Evolutionary conservation across 345 rosid genomes (phyloP), one percentile per base, ranked within the genome.

Genomic region (Lumnitzera racemosa): DNA sequence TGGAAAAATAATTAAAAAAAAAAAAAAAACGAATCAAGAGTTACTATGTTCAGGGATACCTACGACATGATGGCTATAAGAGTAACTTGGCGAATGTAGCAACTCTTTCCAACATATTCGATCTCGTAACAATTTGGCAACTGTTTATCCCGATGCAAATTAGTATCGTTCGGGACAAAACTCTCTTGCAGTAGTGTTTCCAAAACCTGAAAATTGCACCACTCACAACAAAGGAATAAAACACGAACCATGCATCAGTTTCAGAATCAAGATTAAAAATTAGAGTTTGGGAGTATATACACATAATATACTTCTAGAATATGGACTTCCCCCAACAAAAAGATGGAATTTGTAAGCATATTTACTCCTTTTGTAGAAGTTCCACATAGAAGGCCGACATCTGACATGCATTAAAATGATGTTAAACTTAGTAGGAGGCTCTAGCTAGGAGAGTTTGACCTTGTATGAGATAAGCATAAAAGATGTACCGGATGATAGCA

Each of bases 31-130:
- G 10, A 51, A 15, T 15, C 17, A 15, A 51, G 16, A 51, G 53
- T n/a, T 51, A 10, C 15, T 6, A 15, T 15, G 53, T 51, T 23
- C 27, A 17, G 11, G 50, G 24, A 46, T 67, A 91, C 98, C 94
- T 92, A 97, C 73, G 98, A 97, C 98, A 92, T 92, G 24, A 92
- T 61, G 61, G 80, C 67, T 66, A 89, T 84, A 55, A 92, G 79
- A 67, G 95, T 95, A 80, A 92, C 98, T 71, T 92, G 98, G 56
- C 95, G 98, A 67, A 92, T 85, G 71, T 92, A 92, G 73, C 98
- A 92, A 74, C 96, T 89, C 84, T 92, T 92, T 54, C 97, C 98
- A 25, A 97, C 98, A 92, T 92, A 76, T 92, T 92, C 54, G 98
- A 97, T 63, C 97, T 96, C 0, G 97, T 89, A 61, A 92, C 77